Evolutionary conservation across 495 filamentous ascomycete genomes (phyloP).

Genomic region (Alectoria sarmentosa): DNA sequence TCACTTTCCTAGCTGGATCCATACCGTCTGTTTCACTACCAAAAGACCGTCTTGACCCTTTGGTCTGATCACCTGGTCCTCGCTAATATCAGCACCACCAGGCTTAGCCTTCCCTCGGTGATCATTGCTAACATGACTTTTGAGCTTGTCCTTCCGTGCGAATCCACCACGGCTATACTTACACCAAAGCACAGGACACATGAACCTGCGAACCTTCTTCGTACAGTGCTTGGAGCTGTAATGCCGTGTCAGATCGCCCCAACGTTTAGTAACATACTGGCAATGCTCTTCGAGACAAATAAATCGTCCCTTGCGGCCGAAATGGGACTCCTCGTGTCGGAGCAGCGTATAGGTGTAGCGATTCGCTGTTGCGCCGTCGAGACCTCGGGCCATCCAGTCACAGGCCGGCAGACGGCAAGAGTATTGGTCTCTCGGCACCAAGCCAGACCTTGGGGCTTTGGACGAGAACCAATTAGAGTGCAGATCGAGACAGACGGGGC

Average conservation of each 20-base stretch:
- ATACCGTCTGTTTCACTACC: background rate
- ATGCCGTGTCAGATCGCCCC: background rate
- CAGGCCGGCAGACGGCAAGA: background rate
- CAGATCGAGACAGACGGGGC: background rate
- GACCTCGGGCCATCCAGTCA: background rate
- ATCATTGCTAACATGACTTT: background rate
- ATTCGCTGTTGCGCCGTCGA: background rate
- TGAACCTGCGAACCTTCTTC: background rate
- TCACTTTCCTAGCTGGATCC: background rate
- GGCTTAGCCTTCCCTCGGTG: background rate
- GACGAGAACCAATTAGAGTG: background rate
- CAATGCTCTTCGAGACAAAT: background rate
- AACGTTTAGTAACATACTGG: background rate
- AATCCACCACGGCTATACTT: background rate
- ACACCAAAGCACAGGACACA: background rate
- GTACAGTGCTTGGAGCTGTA: background rate
- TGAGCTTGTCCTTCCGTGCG: background rate
- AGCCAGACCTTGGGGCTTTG: background rate
- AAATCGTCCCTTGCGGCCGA: background rate
- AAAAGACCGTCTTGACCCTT: background rate
- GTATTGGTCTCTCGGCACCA: background rate
- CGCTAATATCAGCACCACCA: background rate
- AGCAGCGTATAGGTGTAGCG: background rate
- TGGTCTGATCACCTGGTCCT: background rate
- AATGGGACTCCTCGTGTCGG: background rate